Base-by-base conservation (phyloP, 306 rosid genomes). In the Fragaria nilgerrensis region DNA sequence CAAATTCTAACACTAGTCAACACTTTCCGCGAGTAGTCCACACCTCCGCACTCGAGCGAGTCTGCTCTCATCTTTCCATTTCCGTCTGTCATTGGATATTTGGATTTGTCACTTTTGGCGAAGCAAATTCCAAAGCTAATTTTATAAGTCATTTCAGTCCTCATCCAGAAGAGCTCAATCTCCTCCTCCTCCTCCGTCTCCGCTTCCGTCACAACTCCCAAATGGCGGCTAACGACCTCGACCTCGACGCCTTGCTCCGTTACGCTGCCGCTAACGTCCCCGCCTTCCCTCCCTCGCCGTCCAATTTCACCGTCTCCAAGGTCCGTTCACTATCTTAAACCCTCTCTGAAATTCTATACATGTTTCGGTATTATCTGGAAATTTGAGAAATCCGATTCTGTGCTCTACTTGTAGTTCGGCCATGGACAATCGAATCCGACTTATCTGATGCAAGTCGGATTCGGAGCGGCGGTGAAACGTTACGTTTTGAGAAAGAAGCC, bases 381-480 rank as follows among this genome's bases (percentile, higher is more conserved):
- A 73, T 62, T 49, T 65, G 70, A 19, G 64, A 47, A 7, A n/a
- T 56, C 8, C 0, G 14, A 22, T 53, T n/a, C 0, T 22, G 29
- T n/a, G 5, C 0, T 56, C 13, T 22, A 78, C 36, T 80, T 44
- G 82, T 78, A 95, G 99, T 95, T 92, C 68, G 97, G 96, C 39
- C 89, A 95, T 83, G 99, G 97, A 12, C 97, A 95, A 23, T 95
- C 99, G 47, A 95, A 92, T 12, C 99, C 97, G 8, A 95, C 99
- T 0, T 95, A 88, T 88, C 92, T 90, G 80, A 70, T 95, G 78
- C 93, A 92, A 82, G 92, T 77, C 58, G 83, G 86, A 23, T 83
- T 68, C 13, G 77, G 78, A 25, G 84, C 62, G 56, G 78, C 92
- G 36, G 78, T 81, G 75, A 88, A 87, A 39, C 95, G 90, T 47